Percentiles rank a stretch among this genome's conserved stretches.
These are phyloP conservation scores for Phytopythium chamaehyphon DNA, from an alignment of 352 stramenopile genomes.

Conservation along the genomic window DNA sequence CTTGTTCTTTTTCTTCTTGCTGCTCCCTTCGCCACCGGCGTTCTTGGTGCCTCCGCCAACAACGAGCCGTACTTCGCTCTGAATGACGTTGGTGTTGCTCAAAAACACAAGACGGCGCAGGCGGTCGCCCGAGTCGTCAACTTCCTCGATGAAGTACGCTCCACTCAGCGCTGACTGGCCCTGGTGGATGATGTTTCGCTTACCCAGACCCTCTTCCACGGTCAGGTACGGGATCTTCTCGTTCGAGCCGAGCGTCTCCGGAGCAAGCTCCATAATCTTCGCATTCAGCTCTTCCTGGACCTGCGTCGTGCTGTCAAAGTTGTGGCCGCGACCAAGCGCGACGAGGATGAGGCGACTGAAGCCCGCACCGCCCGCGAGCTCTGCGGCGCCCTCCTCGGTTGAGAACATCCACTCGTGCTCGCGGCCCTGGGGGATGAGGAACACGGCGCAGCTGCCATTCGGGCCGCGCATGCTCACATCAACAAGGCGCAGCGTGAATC, in stretches of 20 bases:
- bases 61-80: constrained; percentile 65
- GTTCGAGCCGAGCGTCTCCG: constrained; percentile 31
- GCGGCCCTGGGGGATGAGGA: constrained; percentile 73
- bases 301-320: constrained; percentile 54
- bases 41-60: constrained; percentile 2
- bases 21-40: constrained; percentile 38
- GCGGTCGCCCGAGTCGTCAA: constrained; percentile 38
- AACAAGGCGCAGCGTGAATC: constrained; percentile 57
- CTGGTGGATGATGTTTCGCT: constrained; percentile 51
- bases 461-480: constrained; percentile 40
- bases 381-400: constrained; percentile 54
- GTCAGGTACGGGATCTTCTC: constrained; percentile 75
- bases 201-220: constrained; percentile 54
- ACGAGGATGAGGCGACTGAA: constrained; percentile 78
- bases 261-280: constrained; percentile 59
- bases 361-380: constrained; percentile 53
- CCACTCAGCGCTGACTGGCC: constrained; percentile 48
- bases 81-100: constrained; percentile 68
- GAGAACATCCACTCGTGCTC: constrained; percentile 84
- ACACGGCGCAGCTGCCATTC: constrained; percentile 60
- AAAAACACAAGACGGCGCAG: constrained; percentile 72
- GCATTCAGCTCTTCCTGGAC: constrained; percentile 72
- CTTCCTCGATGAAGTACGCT: constrained; percentile 70
- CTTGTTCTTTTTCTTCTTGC: constrained; percentile 62
- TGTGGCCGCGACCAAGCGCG: constrained; percentile 50